Evolutionary conservation across 2,329 filamentous ascomycete genomes (phyloP).

Genomic region (Fusarium sublunatum): DNA sequence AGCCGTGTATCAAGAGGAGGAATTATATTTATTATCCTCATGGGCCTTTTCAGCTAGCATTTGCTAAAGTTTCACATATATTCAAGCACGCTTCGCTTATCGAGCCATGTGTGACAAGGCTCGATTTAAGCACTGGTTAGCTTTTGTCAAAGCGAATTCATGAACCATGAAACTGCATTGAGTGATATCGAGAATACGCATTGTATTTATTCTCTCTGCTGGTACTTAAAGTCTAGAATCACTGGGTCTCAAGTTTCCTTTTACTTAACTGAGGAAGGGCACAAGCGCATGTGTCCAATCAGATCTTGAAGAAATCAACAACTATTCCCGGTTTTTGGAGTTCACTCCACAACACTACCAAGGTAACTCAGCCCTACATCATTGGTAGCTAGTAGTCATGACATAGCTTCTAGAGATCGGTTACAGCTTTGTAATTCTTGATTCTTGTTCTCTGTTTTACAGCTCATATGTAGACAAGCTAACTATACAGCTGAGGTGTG

Average conservation of each 20-base stretch:
- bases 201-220: no score
- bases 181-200: no score
- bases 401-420: neutral
- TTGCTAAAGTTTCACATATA: neutral
- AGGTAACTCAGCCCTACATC: neutral
- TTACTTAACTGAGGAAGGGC: no score
- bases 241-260: no score
- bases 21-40: neutral
- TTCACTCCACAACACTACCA: slow-evolving; percentile 4
- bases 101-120: no score
- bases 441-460: neutral
- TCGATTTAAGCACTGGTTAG: no score
- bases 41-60: neutral
- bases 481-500: slow-evolving; percentile 3
- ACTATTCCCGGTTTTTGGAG: slow-evolving; percentile 4
- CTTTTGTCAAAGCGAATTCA: no score
- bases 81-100: neutral
- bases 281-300: slow-evolving; percentile 9
- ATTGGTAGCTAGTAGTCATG: neutral
- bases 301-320: slow-evolving; percentile 1
- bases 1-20: slow-evolving; percentile 7
- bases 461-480: slow-evolving; percentile 1
- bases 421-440: slow-evolving; percentile 1
- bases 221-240: no score
- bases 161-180: no score